Evolutionary conservation across 2,329 filamentous ascomycete species (phyloP), one percentile per base, ranked within the genome.

Genomic region (Neonectria sp.): DNA sequence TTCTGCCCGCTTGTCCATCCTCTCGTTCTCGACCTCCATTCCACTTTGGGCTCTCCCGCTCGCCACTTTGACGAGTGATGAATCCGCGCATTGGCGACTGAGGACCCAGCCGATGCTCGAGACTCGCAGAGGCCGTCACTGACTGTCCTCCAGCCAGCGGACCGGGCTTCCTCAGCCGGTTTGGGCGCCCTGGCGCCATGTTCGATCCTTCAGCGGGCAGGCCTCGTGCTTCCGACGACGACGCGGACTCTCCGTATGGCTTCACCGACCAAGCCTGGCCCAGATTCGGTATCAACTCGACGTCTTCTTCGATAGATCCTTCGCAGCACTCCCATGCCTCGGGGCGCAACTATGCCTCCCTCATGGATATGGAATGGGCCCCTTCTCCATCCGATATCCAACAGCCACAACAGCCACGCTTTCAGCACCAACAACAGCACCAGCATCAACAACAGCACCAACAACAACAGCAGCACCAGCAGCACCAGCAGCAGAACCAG

Each of bases 321-420:
- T 68, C 74, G 27, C 73, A 77, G 49, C 45, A 73, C 27, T 66
- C 71, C 29, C 73, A 81, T 67, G 73, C 70, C 53, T 69, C 69
- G 67, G 68, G 68, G 53, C 74, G 71, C 67, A 68, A 72, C 43
- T 79, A 79, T 64, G 67, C 70, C 67, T 68, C 73, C 48, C 68
- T 75, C 35, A 73, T 73, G 53, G 68, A 69, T 33, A 83, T 83
- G 82, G 82, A 83, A 69, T 83, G 82, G 82, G 73, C 77, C 12
- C 72, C 80, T 31, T 75, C 74, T 11, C 68, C 77, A 6, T 74
- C 76, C 13, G 75, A 78, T 40, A 71, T 76, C 49, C 74, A 80
- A 37, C 67, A 71, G 11, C n/a, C n/a, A 45, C 74, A 80, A 37
- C 67, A 71, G n/a, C n/a, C 40, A 45, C 69, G 70, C 60, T 79